Percentiles rank a stretch among this genome's conserved stretches.
Evolutionary conservation across 768 basidiomycete genomes (phyloP).

Genomic region (Fibroporia radiculosa): DNA sequence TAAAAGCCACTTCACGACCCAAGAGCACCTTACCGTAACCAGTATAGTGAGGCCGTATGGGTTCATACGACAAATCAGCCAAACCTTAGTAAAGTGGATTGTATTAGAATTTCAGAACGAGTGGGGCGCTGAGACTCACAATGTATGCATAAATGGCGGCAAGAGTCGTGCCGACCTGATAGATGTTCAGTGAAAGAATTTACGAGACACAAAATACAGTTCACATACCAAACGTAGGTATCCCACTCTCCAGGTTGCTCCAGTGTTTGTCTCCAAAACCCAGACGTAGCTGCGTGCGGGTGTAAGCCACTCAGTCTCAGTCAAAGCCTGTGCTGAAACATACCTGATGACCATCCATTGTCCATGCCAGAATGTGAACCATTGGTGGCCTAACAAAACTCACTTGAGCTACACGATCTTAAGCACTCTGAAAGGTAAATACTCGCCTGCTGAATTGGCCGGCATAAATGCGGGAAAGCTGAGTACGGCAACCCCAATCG

Average conservation of each 20-base stretch:
- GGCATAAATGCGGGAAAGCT: slow-evolving; percentile 38
- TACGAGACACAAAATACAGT: neutral
- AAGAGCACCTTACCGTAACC: slow-evolving; percentile 26
- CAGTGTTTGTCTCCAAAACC: slow-evolving; percentile 45
- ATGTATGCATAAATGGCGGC: slow-evolving; percentile 26
- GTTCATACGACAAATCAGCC: slow-evolving; percentile 31
- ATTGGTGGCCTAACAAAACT: slow-evolving; percentile 24
- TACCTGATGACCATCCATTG: slow-evolving; percentile 43
- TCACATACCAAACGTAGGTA: slow-evolving; percentile 35
- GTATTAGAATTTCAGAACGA: neutral
- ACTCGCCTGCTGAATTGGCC: slow-evolving; percentile 24
- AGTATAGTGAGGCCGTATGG: slow-evolving; percentile 34
- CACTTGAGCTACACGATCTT: neutral
- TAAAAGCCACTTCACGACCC: neutral
- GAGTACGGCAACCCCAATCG: slow-evolving; percentile 34
- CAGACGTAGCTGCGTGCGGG: slow-evolving; percentile 31
- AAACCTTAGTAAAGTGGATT: slow-evolving; percentile 23
- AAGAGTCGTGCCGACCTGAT: slow-evolving; percentile 23
- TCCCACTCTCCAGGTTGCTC: slow-evolving; percentile 42
- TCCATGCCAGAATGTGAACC: slow-evolving; percentile 32
- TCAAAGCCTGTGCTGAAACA: neutral
- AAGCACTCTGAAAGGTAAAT: neutral
- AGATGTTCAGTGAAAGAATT: neutral
- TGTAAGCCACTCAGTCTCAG: neutral
- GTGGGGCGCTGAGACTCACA: slow-evolving; percentile 18